Conservation (phyloP, 345 rosid species). For the Schrenkiella parvula region DNA sequence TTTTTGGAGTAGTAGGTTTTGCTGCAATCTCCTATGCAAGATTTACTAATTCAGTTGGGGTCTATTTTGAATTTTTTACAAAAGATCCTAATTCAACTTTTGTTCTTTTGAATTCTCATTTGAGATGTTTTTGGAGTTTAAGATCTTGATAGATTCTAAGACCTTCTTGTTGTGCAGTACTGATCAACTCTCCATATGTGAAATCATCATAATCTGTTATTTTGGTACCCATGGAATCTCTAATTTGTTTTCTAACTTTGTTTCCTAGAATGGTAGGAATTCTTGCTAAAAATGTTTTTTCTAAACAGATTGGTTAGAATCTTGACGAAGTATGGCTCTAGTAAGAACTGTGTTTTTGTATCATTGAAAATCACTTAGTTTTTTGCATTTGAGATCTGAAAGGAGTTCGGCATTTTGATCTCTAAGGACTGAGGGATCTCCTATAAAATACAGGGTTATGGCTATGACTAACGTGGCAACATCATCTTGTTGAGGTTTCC, state of each 20-base stretch:
- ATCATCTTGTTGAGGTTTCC: neutral
- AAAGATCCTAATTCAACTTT: neutral
- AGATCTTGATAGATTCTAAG: neutral
- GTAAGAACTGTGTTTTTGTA: neutral
- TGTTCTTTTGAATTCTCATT: neutral
- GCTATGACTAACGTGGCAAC: neutral
- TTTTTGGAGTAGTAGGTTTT: neutral
- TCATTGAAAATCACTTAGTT: neutral
- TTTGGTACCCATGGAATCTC: neutral
- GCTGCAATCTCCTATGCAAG: neutral
- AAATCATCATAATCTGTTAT: neutral
- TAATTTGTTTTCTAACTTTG: neutral
- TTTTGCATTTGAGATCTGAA: neutral
- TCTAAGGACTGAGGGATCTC: neutral
- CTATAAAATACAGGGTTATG: neutral
- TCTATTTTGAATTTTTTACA: neutral
- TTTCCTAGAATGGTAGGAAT: neutral
- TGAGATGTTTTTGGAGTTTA: neutral
- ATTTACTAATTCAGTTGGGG: neutral
- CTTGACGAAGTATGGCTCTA: neutral
- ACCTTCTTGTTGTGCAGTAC: neutral
- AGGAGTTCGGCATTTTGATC: neutral
- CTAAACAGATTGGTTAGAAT: neutral
- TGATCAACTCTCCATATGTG: neutral
- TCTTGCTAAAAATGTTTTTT: neutral